These are phyloP conservation scores for Ceratobasidium sp. DNA, from an alignment of 1,284 basidiomycete species.

Conservation along the genomic window DNA sequence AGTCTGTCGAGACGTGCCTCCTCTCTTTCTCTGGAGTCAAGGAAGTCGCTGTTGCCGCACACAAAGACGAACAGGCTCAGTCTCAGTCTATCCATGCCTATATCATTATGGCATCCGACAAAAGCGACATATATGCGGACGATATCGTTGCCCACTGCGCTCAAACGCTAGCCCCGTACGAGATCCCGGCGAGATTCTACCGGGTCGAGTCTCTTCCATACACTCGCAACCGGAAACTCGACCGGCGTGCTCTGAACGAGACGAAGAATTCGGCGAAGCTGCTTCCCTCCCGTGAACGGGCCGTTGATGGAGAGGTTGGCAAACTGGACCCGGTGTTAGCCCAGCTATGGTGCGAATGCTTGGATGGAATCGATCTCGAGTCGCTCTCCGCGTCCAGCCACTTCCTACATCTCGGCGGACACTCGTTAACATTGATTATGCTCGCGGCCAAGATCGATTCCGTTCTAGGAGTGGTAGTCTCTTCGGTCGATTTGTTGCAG, in stretches of 20 bases:
- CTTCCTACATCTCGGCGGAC: conserved; percentile 25
- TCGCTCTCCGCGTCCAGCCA: not conserved
- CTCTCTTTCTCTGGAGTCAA: not conserved
- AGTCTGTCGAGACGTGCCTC: conserved; percentile 13
- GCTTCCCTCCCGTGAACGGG: not conserved
- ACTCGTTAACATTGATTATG: conserved; percentile 15
- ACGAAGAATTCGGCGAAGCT: not conserved
- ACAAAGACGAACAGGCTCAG: not conserved
- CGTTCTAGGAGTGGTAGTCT: not conserved
- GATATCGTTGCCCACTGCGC: not conserved
- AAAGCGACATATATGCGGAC: conserved; percentile 2
- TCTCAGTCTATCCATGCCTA: conserved; percentile 17
- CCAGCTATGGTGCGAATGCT: conserved; percentile 4
- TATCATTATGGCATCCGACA: conserved; percentile 2
- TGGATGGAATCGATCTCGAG: conserved; percentile 6
- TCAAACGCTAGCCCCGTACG: conserved; percentile 11
- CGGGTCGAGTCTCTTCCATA: not conserved
- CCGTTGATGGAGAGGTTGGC: not conserved
- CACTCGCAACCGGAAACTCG: conserved; percentile 3
- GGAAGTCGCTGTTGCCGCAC: not conserved
- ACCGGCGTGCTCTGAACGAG: not conserved
- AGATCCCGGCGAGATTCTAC: conserved; percentile 18
- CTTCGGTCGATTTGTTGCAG: not conserved
- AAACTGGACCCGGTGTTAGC: not conserved
- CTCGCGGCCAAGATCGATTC: conserved; percentile 19